Evolutionary conservation across 2,329 filamentous ascomycete species (phyloP).

Genomic region (Trichoderma sp.): DNA sequence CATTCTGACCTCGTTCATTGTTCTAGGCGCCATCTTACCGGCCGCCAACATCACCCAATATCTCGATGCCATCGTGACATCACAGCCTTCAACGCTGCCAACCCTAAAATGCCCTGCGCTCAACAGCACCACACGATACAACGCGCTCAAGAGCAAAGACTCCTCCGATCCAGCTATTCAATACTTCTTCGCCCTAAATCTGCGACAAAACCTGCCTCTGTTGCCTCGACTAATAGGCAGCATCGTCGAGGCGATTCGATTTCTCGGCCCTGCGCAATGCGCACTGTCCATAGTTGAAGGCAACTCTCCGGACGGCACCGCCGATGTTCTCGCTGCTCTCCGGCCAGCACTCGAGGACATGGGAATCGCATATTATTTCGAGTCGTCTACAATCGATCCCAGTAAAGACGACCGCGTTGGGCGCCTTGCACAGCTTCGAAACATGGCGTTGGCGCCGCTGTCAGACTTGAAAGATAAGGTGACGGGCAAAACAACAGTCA

Average conservation of each 20-base stretch:
- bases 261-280: slow-evolving; percentile 54
- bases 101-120: slow-evolving; percentile 35
- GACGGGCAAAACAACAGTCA: slow-evolving; percentile 47
- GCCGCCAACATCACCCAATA: slow-evolving; percentile 32
- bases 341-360: slow-evolving; percentile 44
- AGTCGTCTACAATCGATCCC: slow-evolving; percentile 50
- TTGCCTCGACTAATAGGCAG: slow-evolving; percentile 52
- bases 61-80: slow-evolving; percentile 36
- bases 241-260: slow-evolving; percentile 52
- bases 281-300: slow-evolving; percentile 58
- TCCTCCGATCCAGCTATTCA: slow-evolving; percentile 24
- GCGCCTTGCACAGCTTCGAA: slow-evolving; percentile 56
- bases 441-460: slow-evolving; percentile 56
- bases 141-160: slow-evolving; percentile 29
- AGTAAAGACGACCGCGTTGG: slow-evolving; percentile 49
- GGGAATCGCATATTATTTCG: slow-evolving; percentile 48
- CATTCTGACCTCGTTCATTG: not conserved
- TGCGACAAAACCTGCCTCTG: slow-evolving; percentile 48
- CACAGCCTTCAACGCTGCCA: slow-evolving; percentile 31
- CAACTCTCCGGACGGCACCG: slow-evolving; percentile 56
- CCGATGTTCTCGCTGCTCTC: slow-evolving; percentile 50
- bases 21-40: slow-evolving; percentile 13
- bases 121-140: slow-evolving; percentile 32
- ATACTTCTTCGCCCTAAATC: slow-evolving; percentile 57
- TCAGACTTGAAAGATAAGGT: slow-evolving; percentile 36